Base-by-base conservation (phyloP, 1,284 basidiomycete genomes). In the Trichosporon coremiiforme region DNA sequence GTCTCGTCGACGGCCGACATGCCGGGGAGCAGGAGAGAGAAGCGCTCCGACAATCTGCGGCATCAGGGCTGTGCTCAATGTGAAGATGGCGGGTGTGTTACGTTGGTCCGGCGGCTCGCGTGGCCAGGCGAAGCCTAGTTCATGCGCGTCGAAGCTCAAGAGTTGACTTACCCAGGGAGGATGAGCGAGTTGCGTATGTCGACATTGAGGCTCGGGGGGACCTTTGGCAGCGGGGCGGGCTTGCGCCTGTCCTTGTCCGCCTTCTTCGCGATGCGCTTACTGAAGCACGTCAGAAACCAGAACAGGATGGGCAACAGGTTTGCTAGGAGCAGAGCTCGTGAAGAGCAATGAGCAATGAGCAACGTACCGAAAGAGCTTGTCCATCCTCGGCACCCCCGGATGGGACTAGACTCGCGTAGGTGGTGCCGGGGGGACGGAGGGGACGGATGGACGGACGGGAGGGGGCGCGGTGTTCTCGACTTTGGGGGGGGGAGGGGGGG, bases 111-210 rank as follows among this genome's bases (percentile, higher is more conserved):
- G n/a, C n/a, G n/a, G n/a, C n/a, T n/a, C n/a, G n/a, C n/a, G n/a
- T n/a, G n/a, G n/a, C n/a, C n/a, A n/a, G n/a, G n/a, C n/a, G n/a
- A n/a, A n/a, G n/a, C n/a, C 15, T 15, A 45, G 15, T 2, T n/a
- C 13, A 45, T 45, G 41, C 10, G n/a, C n/a, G n/a, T n/a, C n/a
- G n/a, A n/a, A n/a, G 10, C 38, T 15, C 29, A 1, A 12, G 25
- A 29, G n/a, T n/a, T 7, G n/a, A 75, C 81, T 72, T 70, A 81
- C 81, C 76, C 75, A 35, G 80, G 81, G 25, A 82, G 70, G 13
- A 82, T 80, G 64, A 82, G 73, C n/a, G 80, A 81, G 66, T 76
- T 81, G 62, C 81, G 75, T 22, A 81, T 77, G 66, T 81, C 78
- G 63, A 81, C 70, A 55, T 80, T 67, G 68, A 82, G 70, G 69